Percentiles rank a stretch among this genome's conserved stretches.
These are phyloP conservation scores for Mycena alexandri DNA, from an alignment of 768 basidiomycete species.

Conservation along the genomic window DNA sequence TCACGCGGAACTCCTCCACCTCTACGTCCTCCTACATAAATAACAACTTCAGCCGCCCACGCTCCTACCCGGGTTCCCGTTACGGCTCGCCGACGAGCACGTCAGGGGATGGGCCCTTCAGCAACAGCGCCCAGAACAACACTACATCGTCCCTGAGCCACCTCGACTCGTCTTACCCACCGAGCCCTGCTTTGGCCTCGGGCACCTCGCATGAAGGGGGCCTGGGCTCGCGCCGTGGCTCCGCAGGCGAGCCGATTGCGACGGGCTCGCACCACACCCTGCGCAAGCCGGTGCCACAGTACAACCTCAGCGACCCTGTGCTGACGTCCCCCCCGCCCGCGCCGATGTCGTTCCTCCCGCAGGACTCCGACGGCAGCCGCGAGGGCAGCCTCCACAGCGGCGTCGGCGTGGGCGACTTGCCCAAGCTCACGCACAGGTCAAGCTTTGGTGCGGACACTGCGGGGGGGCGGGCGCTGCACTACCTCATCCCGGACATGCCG, in stretches of 20 bases:
- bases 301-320: constrained; percentile 50
- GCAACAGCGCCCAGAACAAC: constrained; percentile 18
- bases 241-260: constrained; percentile 17
- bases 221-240: constrained; percentile 2
- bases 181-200: constrained; percentile 44
- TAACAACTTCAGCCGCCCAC: constrained; percentile 40
- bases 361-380: constrained; percentile 29
- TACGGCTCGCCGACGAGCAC: constrained; percentile 27
- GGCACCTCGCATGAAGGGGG: constrained; percentile 38
- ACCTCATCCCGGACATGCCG: constrained; percentile 73
- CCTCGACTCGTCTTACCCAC: constrained; percentile 48
- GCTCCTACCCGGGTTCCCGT: constrained; percentile 37
- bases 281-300: constrained; percentile 71
- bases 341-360: constrained; percentile 10
- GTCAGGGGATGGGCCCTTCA: constrained; percentile 15
- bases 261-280: constrained; percentile 48
- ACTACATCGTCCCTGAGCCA: constrained; percentile 33
- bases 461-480: constrained; percentile 63
- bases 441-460: constrained; percentile 63
- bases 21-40: constrained; percentile 36
- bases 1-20: constrained; percentile 37
- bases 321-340: constrained; percentile 32
- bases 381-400: constrained; percentile 30
- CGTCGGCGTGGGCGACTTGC: constrained; percentile 17
- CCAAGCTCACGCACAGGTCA: constrained; percentile 53